Conservation (phyloP, 257 asterid species). For the Solanum stenotomum region DNA sequence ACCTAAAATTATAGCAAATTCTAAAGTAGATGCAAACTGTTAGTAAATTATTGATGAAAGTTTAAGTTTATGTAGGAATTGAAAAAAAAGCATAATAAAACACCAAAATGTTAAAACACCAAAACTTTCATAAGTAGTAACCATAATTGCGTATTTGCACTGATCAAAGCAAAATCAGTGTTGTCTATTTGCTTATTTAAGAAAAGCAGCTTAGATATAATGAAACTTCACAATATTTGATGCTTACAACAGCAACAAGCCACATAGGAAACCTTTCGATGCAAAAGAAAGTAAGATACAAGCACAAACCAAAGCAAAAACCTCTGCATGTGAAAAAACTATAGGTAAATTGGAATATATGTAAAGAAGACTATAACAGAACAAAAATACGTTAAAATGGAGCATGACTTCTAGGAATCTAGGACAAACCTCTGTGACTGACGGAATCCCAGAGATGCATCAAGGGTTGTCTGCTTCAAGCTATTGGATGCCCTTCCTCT, state of each 20-base stretch:
- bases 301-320: background rate
- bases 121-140: background rate
- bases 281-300: background rate
- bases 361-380: background rate
- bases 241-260: background rate
- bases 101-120: background rate
- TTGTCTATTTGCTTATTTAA: background rate
- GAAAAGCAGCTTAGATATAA: background rate
- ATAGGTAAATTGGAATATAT: background rate
- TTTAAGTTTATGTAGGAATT: background rate
- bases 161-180: background rate
- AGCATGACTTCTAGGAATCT: background rate
- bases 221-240: background rate
- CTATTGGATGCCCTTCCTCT: conserved; percentile 64
- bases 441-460: conserved; percentile 62
- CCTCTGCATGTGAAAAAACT: background rate
- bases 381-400: background rate
- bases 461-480: conserved; percentile 90
- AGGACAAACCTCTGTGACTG: conserved; percentile 63
- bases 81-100: background rate
- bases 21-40: background rate
- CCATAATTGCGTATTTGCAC: background rate
- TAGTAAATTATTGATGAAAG: background rate
- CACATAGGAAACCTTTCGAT: background rate
- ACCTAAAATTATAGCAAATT: background rate